Conservation (phyloP, 805 yeast genomes). For the Cyberlindnera petersonii region DNA sequence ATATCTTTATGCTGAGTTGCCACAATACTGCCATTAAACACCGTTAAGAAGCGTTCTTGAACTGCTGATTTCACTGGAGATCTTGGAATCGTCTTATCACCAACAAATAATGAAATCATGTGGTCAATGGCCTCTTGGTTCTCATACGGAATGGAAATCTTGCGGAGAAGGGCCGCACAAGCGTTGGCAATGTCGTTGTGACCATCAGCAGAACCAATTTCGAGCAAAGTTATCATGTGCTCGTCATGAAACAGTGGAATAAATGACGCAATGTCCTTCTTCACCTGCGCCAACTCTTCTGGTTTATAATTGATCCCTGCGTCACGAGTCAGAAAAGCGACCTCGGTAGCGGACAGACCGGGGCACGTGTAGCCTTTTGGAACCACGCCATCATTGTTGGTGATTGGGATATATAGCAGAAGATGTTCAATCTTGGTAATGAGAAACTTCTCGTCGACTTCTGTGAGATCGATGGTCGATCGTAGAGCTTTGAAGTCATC, state of each 20-base stretch:
- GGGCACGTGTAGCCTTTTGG: slow-evolving; percentile 51
- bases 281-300: slow-evolving; percentile 41
- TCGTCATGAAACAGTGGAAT: slow-evolving; percentile 31
- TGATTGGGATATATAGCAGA: slow-evolving; percentile 51
- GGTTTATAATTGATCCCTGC: slow-evolving; percentile 62
- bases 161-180: slow-evolving; percentile 49
- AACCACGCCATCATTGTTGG: slow-evolving; percentile 34
- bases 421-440: slow-evolving; percentile 48
- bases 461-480: slow-evolving; percentile 34
- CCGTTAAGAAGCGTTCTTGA: slow-evolving; percentile 51
- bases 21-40: slow-evolving; percentile 47
- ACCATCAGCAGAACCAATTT: slow-evolving; percentile 63
- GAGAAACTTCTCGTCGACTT: slow-evolving; percentile 43
- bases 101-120: slow-evolving; percentile 48
- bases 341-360: slow-evolving; percentile 57
- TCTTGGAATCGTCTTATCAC: slow-evolving; percentile 36
- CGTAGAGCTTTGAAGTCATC: slow-evolving; percentile 37
- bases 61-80: slow-evolving; percentile 53
- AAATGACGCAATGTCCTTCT: slow-evolving; percentile 40
- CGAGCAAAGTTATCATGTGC: slow-evolving; percentile 42
- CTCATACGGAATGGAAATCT: slow-evolving; percentile 50
- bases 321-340: slow-evolving; percentile 58
- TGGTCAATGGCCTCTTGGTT: slow-evolving; percentile 38
- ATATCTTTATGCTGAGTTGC: slow-evolving; percentile 44
- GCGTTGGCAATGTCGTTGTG: slow-evolving; percentile 51